These are phyloP conservation scores for Cercospora zeina DNA, from an alignment of 2,329 filamentous ascomycete genomes.

Conservation along the genomic window DNA sequence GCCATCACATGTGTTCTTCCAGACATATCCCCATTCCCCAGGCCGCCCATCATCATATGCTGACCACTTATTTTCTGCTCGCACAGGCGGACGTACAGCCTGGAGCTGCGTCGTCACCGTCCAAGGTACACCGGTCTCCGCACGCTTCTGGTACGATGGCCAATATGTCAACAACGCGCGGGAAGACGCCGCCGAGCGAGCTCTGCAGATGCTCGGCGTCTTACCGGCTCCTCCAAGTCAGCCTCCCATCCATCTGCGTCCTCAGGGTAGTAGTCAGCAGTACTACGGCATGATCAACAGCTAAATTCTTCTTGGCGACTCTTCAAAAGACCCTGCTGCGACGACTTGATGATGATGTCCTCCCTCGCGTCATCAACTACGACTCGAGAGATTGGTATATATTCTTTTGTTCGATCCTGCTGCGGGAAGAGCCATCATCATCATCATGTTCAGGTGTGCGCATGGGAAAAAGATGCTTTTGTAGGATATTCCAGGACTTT, in stretches of 20 bases:
- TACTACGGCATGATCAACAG: constrained; percentile 28
- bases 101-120: constrained; percentile 84
- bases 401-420: background rate
- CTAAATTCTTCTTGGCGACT: constrained; percentile 13
- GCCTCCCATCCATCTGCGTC: constrained; percentile 29
- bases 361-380: background rate
- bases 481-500: constrained; percentile 17
- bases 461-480: constrained; percentile 6
- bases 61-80: background rate
- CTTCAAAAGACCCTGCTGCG: constrained; percentile 1
- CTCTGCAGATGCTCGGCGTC: constrained; percentile 58
- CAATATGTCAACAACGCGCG: constrained; percentile 82
- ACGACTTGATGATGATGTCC: background rate
- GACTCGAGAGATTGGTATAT: background rate
- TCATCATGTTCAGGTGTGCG: no score
- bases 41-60: no score
- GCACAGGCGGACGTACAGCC: constrained; percentile 77
- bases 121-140: constrained; percentile 63
- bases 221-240: constrained; percentile 31
- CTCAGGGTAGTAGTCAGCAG: constrained; percentile 34
- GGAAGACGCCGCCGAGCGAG: constrained; percentile 88
- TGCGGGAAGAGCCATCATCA: no score
- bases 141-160: constrained; percentile 89
- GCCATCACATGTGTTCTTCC: background rate
- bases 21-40: background rate